These are phyloP conservation scores for Crucihimalaya himalaica DNA, from an alignment of 345 rosid species.

Conservation along the genomic window DNA sequence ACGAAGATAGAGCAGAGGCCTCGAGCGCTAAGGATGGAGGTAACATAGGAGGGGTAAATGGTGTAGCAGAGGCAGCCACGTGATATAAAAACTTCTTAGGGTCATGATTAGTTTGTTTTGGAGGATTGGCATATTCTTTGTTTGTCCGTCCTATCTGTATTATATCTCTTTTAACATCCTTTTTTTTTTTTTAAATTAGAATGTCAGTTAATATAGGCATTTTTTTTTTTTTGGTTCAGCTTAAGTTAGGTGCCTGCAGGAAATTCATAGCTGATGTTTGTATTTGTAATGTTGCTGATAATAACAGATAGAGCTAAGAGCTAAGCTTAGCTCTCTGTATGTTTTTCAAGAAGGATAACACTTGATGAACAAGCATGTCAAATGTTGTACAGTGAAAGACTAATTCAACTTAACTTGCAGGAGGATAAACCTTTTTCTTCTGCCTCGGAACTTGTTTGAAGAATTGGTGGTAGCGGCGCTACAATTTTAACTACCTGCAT, in stretches of 20 bases:
- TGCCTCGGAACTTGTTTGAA: constrained; percentile 50
- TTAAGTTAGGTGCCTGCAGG: constrained; percentile 33
- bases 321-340: constrained; percentile 28
- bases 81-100: constrained; percentile 26
- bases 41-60: constrained; percentile 36
- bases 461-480: constrained; percentile 63
- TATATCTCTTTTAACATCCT: constrained; percentile 23
- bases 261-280: constrained; percentile 38
- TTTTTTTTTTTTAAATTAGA: constrained; percentile 26
- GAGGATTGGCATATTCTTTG: constrained; percentile 36
- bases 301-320: constrained; percentile 34
- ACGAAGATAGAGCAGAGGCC: constrained; percentile 24
- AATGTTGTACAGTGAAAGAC: constrained; percentile 6
- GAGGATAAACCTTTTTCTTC: constrained; percentile 4
- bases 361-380: not conserved
- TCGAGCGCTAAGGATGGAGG: constrained; percentile 33
- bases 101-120: constrained; percentile 37
- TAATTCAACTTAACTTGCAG: constrained; percentile 27
- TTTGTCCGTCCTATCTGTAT: constrained; percentile 37
- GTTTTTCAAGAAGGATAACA: constrained; percentile 24
- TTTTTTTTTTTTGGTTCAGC: constrained; percentile 24
- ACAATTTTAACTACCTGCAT: constrained; percentile 52
- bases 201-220: constrained; percentile 37
- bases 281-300: constrained; percentile 38
- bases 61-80: constrained; percentile 40